Base-by-base conservation (phyloP, 331 rosid genomes). In the Quercus lobata region DNA sequence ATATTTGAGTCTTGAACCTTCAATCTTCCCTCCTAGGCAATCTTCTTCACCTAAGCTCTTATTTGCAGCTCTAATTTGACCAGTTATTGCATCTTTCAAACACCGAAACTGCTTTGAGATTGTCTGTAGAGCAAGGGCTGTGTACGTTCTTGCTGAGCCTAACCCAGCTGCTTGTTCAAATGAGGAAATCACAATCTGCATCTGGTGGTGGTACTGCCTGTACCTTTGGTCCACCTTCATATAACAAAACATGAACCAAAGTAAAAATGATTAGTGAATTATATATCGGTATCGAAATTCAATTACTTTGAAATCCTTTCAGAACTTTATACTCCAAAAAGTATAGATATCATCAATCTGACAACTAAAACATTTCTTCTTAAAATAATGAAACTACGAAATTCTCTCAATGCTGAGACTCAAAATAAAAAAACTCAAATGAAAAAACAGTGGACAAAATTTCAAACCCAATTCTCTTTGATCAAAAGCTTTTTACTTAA, bases 101-200 rank as follows among this genome's bases (percentile, higher is more conserved):
- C 98, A 96, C 55, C 98, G 74, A 76, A 96, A 96, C 21, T 93
- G 98, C 91, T 92, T 96, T 0, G 99, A 96, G 71, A 96, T 96
- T 22, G 98, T 93, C 57, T 84, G 91, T 0, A 96, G 81, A 3
- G 99, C 98, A 34, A 96, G 97, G 0, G 97, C 88, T 0, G 99
- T 91, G 91, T 93, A 96, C 1, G 97, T 89, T 56, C 85, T 90
- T 0, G 97, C 99, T 0, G 99, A 88, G 0, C 97, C 97, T 12
- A 87, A 82, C 6, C 99, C 98, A 0, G 98, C 94, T 3, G 84
- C 93, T 79, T 92, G 97, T 73, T 96, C 98, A 27, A 96, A 96
- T 0, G 93, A 84, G 3, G 91, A 83, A 4, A 88, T 91, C 60
- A 96, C 97, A 19, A 84, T 80, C 78, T 87, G 93, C 93, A 93